A percentile compares a stretch with the other conserved stretches of the same genome.
Conservation (phyloP, 768 basidiomycete species). For the Cyclocybe aegerita region DNA sequence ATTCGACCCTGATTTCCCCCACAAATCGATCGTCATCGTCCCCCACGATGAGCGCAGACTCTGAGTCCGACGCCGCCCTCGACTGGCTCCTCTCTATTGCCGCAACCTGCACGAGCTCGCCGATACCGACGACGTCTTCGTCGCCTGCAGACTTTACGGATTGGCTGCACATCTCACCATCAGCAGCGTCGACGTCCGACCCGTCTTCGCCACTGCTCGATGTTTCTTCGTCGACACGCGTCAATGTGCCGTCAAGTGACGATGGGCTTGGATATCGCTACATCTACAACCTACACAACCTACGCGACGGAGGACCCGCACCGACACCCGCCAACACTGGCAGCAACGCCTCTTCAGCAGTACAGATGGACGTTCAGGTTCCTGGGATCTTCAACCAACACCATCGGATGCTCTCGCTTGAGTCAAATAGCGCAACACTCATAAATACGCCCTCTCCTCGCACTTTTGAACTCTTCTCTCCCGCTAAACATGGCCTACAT, state of each 20-base stretch:
- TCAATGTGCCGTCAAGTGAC: slow-evolving; percentile 11
- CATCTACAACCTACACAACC: slow-evolving; percentile 12
- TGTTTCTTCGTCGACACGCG: slow-evolving; percentile 16
- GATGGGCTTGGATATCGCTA: slow-evolving; percentile 14
- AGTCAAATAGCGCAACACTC: slow-evolving; percentile 21
- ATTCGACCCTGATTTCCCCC: background rate
- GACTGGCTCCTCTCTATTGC: slow-evolving; percentile 19
- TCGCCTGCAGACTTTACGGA: slow-evolving; percentile 24
- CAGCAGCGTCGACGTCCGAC: slow-evolving; percentile 13
- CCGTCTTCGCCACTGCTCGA: slow-evolving; percentile 20
- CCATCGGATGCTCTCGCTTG: slow-evolving; percentile 22
- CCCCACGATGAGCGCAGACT: too few species aligned
- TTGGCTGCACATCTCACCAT: slow-evolving; percentile 28
- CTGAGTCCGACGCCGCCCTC: slow-evolving; percentile 14
- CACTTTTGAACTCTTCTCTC: slow-evolving; percentile 8
- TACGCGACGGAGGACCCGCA: background rate
- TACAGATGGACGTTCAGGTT: background rate
- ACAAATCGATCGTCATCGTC: too few species aligned
- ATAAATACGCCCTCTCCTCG: slow-evolving; percentile 26
- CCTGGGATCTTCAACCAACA: slow-evolving; percentile 17
- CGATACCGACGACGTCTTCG: slow-evolving; percentile 10
- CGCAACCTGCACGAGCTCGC: slow-evolving; percentile 18
- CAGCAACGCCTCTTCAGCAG: background rate
- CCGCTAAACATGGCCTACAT: slow-evolving; percentile 5
- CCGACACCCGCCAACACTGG: background rate